Evolutionary conservation across 2,329 filamentous ascomycete species (phyloP).

Genomic region (Penicillium sp.): DNA sequence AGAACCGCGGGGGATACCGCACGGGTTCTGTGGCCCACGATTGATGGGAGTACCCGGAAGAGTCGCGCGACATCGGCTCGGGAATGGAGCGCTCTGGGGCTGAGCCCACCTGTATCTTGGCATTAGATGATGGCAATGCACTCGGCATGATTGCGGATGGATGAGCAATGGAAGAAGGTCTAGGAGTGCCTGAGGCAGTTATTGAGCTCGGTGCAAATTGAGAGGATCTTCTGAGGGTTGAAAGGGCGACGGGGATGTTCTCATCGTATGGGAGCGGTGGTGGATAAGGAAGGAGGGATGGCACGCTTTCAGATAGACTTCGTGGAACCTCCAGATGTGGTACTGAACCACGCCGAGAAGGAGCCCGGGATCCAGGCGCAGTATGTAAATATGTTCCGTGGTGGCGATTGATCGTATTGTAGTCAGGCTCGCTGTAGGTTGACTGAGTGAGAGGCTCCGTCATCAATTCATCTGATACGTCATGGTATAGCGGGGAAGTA

Average conservation of each 20-base stretch:
- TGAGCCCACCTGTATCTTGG: conserved; percentile 19
- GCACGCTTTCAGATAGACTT: conserved; percentile 24
- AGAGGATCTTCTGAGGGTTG: conserved; percentile 15
- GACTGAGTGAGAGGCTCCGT: conserved; percentile 23
- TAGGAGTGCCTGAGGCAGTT: conserved; percentile 5
- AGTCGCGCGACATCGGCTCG: conserved; percentile 29
- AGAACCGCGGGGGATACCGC: conserved; percentile 22
- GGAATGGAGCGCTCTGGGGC: conserved; percentile 22
- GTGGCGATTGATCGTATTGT: conserved; percentile 14
- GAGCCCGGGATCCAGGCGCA: conserved; percentile 20
- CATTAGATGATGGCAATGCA: conserved; percentile 17
- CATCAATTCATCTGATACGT: conserved; percentile 19
- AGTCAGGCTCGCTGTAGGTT: conserved; percentile 28
- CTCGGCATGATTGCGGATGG: conserved; percentile 32
- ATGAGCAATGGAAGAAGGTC: conserved; percentile 16
- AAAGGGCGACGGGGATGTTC: conserved; percentile 27
- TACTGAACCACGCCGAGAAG: conserved; percentile 18
- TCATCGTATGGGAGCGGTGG: conserved; percentile 28
- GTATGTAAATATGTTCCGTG: conserved; percentile 18
- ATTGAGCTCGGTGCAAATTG: conserved; percentile 11
- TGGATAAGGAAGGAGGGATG: conserved; percentile 19
- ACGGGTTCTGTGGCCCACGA: conserved; percentile 34
- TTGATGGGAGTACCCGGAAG: conserved; percentile 28
- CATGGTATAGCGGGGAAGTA: conserved; percentile 24
- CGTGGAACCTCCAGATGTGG: conserved; percentile 12